Evolutionary conservation across 140 eudicot species (phyloP).

Genomic region (Ambrosia hybrid): DNA sequence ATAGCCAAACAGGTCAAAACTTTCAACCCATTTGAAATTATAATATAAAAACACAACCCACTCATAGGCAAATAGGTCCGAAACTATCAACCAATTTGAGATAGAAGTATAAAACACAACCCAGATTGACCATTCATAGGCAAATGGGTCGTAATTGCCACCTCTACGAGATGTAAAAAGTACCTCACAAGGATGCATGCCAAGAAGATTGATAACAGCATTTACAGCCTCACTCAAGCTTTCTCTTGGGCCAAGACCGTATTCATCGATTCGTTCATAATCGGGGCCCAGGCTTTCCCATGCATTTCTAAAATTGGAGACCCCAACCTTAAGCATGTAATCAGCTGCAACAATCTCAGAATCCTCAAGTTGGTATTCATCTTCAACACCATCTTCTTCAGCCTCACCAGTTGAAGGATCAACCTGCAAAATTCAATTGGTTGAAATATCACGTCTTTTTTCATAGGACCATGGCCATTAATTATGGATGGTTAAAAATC

Average conservation of each 20-base stretch:
- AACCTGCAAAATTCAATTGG: constrained; percentile 45
- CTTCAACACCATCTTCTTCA: constrained; percentile 96
- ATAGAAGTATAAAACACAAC: not conserved
- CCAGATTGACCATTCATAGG: not conserved
- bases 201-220: constrained; percentile 83
- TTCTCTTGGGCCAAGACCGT: constrained; percentile 96
- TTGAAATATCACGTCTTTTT: constrained; percentile 1
- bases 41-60: not conserved
- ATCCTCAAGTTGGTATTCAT: constrained; percentile 93
- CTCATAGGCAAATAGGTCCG: not conserved
- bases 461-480: not conserved
- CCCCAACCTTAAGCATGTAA: constrained; percentile 84
- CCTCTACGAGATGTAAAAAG: constrained; percentile 9
- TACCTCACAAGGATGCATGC: constrained; percentile 99
- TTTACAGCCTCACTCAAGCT: constrained; percentile 81
- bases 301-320: constrained; percentile 91
- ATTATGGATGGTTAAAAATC: not conserved
- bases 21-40: too few species aligned
- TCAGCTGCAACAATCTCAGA: constrained; percentile 90
- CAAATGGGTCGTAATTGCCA: not conserved
- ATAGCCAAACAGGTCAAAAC: too few species aligned
- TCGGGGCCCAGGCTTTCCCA: constrained; percentile 91
- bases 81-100: not conserved
- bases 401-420: constrained; percentile 95
- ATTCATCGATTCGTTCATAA: constrained; percentile 79